Evolutionary conservation across 2,329 filamentous ascomycete genomes (phyloP).

Genomic region (Fusarium siculi): DNA sequence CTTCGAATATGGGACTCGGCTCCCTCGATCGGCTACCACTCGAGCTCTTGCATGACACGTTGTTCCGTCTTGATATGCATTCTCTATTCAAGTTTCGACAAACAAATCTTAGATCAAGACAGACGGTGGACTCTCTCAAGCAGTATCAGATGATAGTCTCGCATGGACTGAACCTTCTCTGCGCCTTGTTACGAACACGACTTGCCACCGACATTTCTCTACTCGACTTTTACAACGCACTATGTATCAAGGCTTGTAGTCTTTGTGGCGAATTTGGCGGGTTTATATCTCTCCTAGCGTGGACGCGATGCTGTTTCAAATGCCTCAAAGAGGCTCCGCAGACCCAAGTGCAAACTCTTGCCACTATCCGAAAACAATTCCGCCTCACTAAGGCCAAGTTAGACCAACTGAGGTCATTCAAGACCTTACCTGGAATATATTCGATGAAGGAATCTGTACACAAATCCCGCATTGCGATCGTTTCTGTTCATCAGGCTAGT

Average conservation of each 20-base stretch:
- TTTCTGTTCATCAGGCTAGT: background rate
- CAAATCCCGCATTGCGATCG: background rate
- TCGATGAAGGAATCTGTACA: background rate
- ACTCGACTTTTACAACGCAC: constrained; percentile 38
- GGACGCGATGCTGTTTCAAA: constrained; percentile 46
- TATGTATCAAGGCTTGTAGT: constrained; percentile 45
- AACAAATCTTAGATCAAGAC: constrained; percentile 43
- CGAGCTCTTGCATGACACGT: constrained; percentile 28
- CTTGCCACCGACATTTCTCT: constrained; percentile 43
- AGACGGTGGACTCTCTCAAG: constrained; percentile 41
- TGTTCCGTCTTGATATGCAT: constrained; percentile 45
- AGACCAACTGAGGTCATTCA: background rate
- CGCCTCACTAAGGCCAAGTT: background rate
- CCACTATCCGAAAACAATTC: background rate
- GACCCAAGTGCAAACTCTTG: background rate
- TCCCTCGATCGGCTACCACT: background rate
- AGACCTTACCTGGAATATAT: background rate
- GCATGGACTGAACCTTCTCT: constrained; percentile 47
- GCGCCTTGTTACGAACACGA: constrained; percentile 47
- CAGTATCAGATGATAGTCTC: constrained; percentile 43
- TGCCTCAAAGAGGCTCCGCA: constrained; percentile 37
- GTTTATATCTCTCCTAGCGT: constrained; percentile 40
- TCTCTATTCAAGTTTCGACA: constrained; percentile 49
- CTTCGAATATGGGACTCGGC: background rate
- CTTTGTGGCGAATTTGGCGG: constrained; percentile 43